phyloP scores from a whole-genome alignment of 192 early-diverging fungal genomes.

The Gonapodya prolifera region DNA sequence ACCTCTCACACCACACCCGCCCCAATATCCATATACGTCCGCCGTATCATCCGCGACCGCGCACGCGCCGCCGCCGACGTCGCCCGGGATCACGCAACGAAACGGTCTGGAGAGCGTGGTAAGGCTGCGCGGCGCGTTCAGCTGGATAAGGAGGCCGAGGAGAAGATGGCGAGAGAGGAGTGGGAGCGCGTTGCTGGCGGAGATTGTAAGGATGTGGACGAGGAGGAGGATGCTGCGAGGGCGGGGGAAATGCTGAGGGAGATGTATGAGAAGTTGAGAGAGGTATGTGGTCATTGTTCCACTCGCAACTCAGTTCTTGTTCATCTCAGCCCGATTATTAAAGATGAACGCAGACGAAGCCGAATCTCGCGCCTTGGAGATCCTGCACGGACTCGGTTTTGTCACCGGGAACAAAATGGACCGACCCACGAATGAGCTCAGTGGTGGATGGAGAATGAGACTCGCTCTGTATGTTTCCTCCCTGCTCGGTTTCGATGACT shows the following conservation, averaged over 20 bases:
- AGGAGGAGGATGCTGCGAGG: constrained; percentile 10
- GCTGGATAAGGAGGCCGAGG: constrained; percentile 35
- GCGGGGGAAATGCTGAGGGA: constrained; percentile 41
- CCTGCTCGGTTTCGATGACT: background rate
- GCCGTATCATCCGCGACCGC: no score
- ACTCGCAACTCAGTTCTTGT: background rate
- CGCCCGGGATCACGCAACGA: constrained; percentile 44
- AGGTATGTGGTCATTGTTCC: background rate
- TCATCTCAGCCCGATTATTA: no score
- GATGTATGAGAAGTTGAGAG: constrained; percentile 37
- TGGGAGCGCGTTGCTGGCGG: no score
- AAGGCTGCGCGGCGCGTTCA: constrained; percentile 41
- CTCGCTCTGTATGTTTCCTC: constrained; percentile 38
- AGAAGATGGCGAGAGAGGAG: no score
- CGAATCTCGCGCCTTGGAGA: constrained; percentile 39
- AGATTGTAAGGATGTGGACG: background rate
- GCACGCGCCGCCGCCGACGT: no score
- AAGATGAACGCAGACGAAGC: constrained; percentile 1
- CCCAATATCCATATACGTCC: no score
- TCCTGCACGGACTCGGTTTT: constrained; percentile 68
- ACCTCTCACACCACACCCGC: no score
- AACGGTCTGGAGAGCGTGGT: constrained; percentile 55
- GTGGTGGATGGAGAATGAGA: constrained; percentile 85
- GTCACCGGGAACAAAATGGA: constrained; percentile 36
- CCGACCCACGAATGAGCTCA: constrained; percentile 26